Evolutionary conservation across 148 eudicot species (phyloP), one percentile per base, ranked within the genome.

Genomic region (Beta vulgaris): DNA sequence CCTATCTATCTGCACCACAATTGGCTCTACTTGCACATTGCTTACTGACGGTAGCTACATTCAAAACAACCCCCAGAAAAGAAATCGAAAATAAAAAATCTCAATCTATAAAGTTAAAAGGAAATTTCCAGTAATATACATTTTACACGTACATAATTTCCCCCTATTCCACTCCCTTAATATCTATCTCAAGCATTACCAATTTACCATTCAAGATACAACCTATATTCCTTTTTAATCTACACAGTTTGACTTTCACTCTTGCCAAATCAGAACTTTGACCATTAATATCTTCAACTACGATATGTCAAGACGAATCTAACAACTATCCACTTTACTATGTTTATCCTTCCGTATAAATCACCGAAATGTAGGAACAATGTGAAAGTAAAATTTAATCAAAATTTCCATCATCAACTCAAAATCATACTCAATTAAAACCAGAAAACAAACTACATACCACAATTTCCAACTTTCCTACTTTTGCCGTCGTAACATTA

Each of bases 11-110:
- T 89, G 92, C 77, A 95, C 93, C 39, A 90, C 88, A 81, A 95
- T 90, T 60, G 98, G 97, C 87, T 95, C 96, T 62, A 90, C 80
- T 92, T 95, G 97, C 70, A 95, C 93, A 72, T 89, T 78, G 88
- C 96, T 92, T 72, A 95, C 87, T 6, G 92, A 89, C 6, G 98
- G 98, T 67, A 95, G 93, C 98, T 95, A 82, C 78, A 82, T 71
- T 73, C 53, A 70, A 75, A 21, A 83, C 19, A 73, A 78, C 64
- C 37, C 18, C n/a, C n/a, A n/a, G n/a, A n/a, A n/a, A n/a, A n/a
- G n/a, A n/a, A n/a, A n/a, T n/a, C n/a, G n/a, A 26, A 58, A 43
- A 40, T 25, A 53, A 23, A 28, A 35, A 65, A 21, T 25, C 35
- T 76, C 63, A 43, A 65, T 23, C 18, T 29, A 26, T 43, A 43